Evolutionary conservation across 805 yeast species (phyloP).

Genomic region (Yamadazyma olivae): DNA sequence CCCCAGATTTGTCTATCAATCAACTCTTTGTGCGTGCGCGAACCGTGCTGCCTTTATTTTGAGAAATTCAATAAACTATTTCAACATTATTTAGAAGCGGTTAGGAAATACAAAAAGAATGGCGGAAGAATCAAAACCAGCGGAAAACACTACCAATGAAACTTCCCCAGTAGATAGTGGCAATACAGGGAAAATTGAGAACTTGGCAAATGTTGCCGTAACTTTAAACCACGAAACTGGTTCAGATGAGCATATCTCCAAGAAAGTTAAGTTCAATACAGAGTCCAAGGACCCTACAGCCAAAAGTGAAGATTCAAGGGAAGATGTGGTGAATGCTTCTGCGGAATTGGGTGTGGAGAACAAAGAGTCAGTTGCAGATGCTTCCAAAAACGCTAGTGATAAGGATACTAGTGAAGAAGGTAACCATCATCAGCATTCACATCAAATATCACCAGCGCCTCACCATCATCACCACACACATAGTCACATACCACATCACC

Average conservation of each 20-base stretch:
- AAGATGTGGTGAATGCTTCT: too few relatives aligned
- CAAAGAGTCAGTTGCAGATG: conserved; percentile 3
- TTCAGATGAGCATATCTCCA: conserved; percentile 3
- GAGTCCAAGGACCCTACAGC: not conserved
- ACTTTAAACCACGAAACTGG: too few relatives aligned
- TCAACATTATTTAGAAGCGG: too few relatives aligned
- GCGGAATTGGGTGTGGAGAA: not conserved
- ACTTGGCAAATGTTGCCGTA: too few relatives aligned
- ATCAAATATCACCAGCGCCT: conserved; percentile 11
- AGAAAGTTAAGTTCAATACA: conserved; percentile 7
- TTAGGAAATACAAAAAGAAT: too few relatives aligned
- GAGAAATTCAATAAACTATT: too few relatives aligned
- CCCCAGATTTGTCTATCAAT: not conserved
- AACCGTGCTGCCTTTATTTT: too few relatives aligned
- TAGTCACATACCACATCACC: conserved; percentile 7
- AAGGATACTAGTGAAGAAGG: too few relatives aligned
- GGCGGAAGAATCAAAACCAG: too few relatives aligned
- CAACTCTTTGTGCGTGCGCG: not conserved
- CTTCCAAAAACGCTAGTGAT: too few relatives aligned
- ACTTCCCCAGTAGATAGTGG: too few relatives aligned
- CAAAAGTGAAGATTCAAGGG: conserved; percentile 1
- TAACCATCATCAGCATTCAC: not conserved
- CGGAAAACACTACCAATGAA: not conserved
- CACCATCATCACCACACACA: conserved; percentile 17
- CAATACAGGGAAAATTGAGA: too few relatives aligned